Evolutionary conservation across 179 eudicot genomes (phyloP).

Genomic region (Patellifolia procumbens): DNA sequence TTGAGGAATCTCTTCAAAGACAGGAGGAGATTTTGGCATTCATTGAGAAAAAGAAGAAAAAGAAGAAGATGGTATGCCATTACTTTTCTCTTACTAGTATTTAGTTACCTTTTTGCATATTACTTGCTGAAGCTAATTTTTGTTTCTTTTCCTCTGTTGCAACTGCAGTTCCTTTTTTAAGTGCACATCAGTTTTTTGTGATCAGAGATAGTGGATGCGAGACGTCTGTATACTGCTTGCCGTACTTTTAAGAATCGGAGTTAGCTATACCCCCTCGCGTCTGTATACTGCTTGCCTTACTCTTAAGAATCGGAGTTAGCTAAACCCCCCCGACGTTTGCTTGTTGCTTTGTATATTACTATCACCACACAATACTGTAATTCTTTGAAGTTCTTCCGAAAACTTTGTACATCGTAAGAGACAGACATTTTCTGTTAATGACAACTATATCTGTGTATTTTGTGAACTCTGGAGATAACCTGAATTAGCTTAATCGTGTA

Average conservation of each 20-base stretch:
- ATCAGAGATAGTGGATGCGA: conserved; percentile 31
- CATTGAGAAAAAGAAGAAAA: conserved; percentile 84
- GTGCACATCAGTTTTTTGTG: conserved; percentile 16
- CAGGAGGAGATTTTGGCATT: conserved; percentile 72
- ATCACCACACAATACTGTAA: no score
- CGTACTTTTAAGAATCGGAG: conserved; percentile 20
- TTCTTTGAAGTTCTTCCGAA: background rate
- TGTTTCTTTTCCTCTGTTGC: conserved; percentile 4
- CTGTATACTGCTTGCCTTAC: conserved; percentile 20
- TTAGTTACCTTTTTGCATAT: background rate
- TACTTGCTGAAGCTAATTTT: background rate
- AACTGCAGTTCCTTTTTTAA: conserved; percentile 36
- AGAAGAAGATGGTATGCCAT: conserved; percentile 62
- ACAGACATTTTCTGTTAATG: conserved; percentile 12
- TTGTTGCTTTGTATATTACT: conserved; percentile 37
- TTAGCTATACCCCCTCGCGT: no score
- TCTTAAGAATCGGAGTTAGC: conserved; percentile 19
- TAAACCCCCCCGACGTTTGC: conserved; percentile 26
- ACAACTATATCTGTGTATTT: conserved; percentile 15
- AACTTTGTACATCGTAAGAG: conserved; percentile 20
- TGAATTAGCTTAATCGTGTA: background rate
- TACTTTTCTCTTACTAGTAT: background rate
- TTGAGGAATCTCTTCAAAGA: conserved; percentile 56
- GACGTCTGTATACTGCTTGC: conserved; percentile 20
- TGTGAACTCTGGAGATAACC: background rate